Percentiles rank a stretch among this genome's conserved stretches.
Evolutionary conservation across 257 asterid genomes (phyloP).

Genomic region (Eustoma russellianum): DNA sequence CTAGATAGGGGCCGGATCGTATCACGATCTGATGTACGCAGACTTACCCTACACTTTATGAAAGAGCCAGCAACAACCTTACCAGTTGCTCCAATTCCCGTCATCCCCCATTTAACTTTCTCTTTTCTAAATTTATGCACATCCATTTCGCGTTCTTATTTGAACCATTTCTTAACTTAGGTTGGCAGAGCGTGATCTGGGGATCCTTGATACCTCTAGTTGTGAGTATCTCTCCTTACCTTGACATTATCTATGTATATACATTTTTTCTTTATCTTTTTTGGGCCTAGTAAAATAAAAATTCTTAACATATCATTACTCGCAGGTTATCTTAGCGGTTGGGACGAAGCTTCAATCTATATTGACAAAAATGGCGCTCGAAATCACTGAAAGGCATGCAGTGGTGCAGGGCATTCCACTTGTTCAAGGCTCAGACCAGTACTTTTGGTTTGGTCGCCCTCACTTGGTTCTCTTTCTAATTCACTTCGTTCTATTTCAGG

Average conservation of each 20-base stretch:
- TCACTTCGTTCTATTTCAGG: constrained; percentile 87
- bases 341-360: constrained; percentile 87
- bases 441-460: constrained; percentile 84
- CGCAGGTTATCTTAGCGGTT: constrained; percentile 75
- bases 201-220: constrained; percentile 74
- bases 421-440: constrained; percentile 76
- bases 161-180: constrained; percentile 24
- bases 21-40: no score
- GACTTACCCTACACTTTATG: no score
- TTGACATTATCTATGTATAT: neutral
- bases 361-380: constrained; percentile 75
- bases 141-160: neutral
- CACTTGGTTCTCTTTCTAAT: constrained; percentile 61
- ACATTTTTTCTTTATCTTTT: no score
- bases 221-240: constrained; percentile 41
- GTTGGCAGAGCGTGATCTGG: constrained; percentile 90
- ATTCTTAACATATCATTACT: neutral
- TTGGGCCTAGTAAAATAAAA: constrained; percentile 2
- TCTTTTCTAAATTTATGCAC: no score
- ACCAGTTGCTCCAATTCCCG: no score
- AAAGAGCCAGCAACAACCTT: no score
- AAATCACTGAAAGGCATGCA: constrained; percentile 72
- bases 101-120: no score
- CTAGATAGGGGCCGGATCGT: no score
- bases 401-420: constrained; percentile 95